Conservation (phyloP, 2,329 filamentous ascomycete genomes). For the Thelonectria blattea region DNA sequence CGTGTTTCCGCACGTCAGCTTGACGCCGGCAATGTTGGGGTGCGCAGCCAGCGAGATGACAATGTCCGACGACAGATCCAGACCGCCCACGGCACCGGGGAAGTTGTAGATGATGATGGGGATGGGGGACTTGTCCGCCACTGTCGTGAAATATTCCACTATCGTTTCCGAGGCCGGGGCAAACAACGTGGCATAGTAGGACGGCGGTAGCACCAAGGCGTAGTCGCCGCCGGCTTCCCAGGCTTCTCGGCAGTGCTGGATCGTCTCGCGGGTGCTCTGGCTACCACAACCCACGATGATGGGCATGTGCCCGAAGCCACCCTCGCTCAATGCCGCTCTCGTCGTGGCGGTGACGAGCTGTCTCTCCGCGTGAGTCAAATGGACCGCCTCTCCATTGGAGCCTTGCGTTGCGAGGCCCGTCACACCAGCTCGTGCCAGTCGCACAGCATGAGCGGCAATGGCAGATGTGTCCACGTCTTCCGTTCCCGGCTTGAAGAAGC, state of each 20-base stretch:
- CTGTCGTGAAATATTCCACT: conserved; percentile 68
- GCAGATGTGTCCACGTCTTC: conserved; percentile 71
- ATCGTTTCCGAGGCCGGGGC: conserved; percentile 58
- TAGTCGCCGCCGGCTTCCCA: conserved; percentile 74
- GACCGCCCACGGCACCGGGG: conserved; percentile 66
- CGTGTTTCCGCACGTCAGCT: conserved; percentile 74
- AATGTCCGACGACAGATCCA: conserved; percentile 69
- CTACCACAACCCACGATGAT: conserved; percentile 78
- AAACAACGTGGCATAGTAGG: conserved; percentile 75
- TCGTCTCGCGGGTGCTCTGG: conserved; percentile 75
- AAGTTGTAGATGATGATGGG: conserved; percentile 75
- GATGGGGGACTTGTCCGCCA: conserved; percentile 67
- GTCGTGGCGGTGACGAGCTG: conserved; percentile 72
- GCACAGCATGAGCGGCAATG: conserved; percentile 66
- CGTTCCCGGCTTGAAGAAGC: conserved; percentile 70
- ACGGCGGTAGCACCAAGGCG: conserved; percentile 76
- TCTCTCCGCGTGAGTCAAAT: conserved; percentile 74
- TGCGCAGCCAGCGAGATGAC: conserved; percentile 66
- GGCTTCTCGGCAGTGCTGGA: conserved; percentile 73
- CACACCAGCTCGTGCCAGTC: conserved; percentile 76
- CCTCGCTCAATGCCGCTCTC: conserved; percentile 68
- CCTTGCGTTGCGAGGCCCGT: conserved; percentile 78
- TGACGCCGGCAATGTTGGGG: conserved; percentile 71
- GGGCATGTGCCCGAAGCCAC: conserved; percentile 69
- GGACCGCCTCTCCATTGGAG: conserved; percentile 83